Evolutionary conservation across 2,329 filamentous ascomycete species (phyloP), one percentile per base, ranked within the genome.

Genomic region (Cladophialophora carrionii): DNA sequence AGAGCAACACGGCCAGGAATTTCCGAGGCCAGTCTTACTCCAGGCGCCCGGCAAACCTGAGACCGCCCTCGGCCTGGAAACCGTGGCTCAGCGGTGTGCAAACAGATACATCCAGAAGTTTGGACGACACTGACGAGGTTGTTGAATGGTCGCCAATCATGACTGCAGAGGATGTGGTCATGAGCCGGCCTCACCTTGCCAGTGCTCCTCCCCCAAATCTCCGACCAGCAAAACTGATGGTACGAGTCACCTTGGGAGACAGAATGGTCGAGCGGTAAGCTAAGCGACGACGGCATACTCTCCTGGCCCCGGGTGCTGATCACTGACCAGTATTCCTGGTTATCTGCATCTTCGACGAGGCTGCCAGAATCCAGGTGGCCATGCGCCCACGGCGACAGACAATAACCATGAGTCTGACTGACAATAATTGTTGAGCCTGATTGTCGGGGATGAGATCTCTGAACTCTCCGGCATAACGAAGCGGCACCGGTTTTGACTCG

Each of bases 181-280:
- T 58, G 37, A 58, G 31, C 56, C 37, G 56, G 56, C 56, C 12
- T 53, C 57, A 60, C 31, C 46, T 32, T 61, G 58, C 8, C 32
- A 5, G 12, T 54, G 5, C 48, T 26, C 26, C 51, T 32, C n/a
- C 8, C 17, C 24, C 20, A 51, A 12, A 9, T 51, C n/a, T 10
- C 22, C 20, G 48, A 9, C 48, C 48, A 43, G 37, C 24, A 26
- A 24, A 20, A 51, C 48, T 26, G n/a, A 51, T 51, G 48, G 1
- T 51, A 51, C 48, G 48, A 51, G 48, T 51, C 48, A 51, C 48
- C 24, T 14, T 26, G 48, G 22, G 10, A 20, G 37, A 43, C 37
- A n/a, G 9, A n/a, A 14, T n/a, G 8, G 41, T 3, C n/a, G 12
- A 26, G 24, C 20, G 48, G 48, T 22, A 29, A 29, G 24, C 48